Conservation (phyloP, 2,329 filamentous ascomycete species). For the Allantophomopsis lycopodina region DNA sequence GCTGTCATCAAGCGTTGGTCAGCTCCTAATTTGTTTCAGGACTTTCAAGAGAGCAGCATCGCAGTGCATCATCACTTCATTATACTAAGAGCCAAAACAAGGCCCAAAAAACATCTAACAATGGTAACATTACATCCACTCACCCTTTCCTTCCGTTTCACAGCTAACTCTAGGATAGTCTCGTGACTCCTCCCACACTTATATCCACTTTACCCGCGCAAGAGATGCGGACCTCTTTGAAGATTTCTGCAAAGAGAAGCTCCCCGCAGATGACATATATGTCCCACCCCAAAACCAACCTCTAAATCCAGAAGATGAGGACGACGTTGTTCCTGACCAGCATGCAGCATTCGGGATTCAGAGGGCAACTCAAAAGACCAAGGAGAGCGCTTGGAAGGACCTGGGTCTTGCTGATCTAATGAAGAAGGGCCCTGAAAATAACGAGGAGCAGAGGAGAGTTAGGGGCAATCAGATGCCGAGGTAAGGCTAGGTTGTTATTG, state of each 20-base stretch:
- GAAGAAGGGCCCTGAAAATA: slow-evolving; percentile 37
- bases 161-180: slow-evolving; percentile 10
- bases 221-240: slow-evolving; percentile 70
- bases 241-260: slow-evolving; percentile 56
- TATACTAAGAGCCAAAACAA: no score
- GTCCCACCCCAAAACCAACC: slow-evolving; percentile 71
- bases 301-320: slow-evolving; percentile 77
- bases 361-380: slow-evolving; percentile 58
- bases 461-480: slow-evolving; percentile 3
- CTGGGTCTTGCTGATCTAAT: slow-evolving; percentile 60
- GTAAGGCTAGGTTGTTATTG: background rate
- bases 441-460: background rate
- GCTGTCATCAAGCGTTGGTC: no score
- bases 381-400: slow-evolving; percentile 68
- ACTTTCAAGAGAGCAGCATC: no score
- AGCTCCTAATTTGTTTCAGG: no score
- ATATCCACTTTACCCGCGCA: slow-evolving; percentile 60
- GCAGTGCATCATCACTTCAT: no score
- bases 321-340: slow-evolving; percentile 79
- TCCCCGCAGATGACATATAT: slow-evolving; percentile 68
- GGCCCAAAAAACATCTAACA: background rate
- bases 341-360: slow-evolving; percentile 81
- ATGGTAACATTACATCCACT: background rate
- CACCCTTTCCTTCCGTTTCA: background rate
- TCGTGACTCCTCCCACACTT: slow-evolving; percentile 64